These are phyloP conservation scores for Phytophthora litchii DNA, from an alignment of 352 stramenopile species.

Conservation along the genomic window DNA sequence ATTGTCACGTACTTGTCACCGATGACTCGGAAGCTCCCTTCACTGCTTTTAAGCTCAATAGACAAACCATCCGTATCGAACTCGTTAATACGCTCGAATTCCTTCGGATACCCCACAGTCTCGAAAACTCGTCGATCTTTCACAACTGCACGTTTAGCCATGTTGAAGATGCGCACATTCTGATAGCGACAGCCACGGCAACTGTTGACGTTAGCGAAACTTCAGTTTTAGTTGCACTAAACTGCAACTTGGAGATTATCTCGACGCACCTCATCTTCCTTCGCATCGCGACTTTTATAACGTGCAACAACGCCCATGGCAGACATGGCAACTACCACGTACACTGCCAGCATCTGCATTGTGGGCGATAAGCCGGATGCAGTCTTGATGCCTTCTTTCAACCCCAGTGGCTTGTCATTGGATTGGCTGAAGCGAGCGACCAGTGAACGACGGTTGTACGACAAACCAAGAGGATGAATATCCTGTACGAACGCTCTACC, in stretches of 20 bases:
- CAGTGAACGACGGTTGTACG: not conserved
- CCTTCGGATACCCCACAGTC: slow-evolving; percentile 73
- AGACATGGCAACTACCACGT: slow-evolving; percentile 60
- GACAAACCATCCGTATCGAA: slow-evolving; percentile 16
- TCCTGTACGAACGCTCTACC: not conserved
- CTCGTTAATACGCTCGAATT: slow-evolving; percentile 53
- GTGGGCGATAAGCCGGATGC: slow-evolving; percentile 43
- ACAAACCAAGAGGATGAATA: not conserved
- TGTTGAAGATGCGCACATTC: slow-evolving; percentile 74
- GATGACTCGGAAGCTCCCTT: slow-evolving; percentile 58
- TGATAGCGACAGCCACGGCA: slow-evolving; percentile 12
- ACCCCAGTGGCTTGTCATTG: slow-evolving; percentile 39
- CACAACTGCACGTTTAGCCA: slow-evolving; percentile 75
- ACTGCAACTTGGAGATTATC: slow-evolving; percentile 9
- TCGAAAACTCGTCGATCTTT: slow-evolving; percentile 81
- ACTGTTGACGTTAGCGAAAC: slow-evolving; percentile 17
- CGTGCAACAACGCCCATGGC: slow-evolving; percentile 63
- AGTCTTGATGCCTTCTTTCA: slow-evolving; percentile 46
- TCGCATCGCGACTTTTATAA: slow-evolving; percentile 59
- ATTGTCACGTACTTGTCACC: slow-evolving; percentile 55
- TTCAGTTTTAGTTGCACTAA: slow-evolving; percentile 16
- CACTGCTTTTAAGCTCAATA: slow-evolving; percentile 18
- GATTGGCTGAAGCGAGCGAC: slow-evolving; percentile 11
- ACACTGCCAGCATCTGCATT: slow-evolving; percentile 61
- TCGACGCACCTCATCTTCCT: slow-evolving; percentile 54